Conservation (phyloP, 2,329 filamentous ascomycete genomes). For the Fusarium sp. region DNA sequence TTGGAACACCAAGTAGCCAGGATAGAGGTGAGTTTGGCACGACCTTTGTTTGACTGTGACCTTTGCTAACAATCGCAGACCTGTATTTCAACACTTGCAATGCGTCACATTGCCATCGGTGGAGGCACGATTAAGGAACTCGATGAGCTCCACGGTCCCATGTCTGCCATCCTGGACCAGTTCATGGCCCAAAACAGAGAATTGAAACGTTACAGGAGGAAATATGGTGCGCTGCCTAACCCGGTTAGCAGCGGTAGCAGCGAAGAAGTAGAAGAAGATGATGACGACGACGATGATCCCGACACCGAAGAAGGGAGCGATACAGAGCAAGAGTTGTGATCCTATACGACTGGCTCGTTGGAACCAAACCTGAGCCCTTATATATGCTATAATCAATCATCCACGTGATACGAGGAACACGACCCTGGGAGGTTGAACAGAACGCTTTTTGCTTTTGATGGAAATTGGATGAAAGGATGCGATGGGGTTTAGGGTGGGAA, state of each 20-base stretch:
- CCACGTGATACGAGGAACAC: conserved; percentile 31
- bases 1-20: conserved; percentile 95
- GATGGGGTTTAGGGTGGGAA: conserved; percentile 16
- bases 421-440: conserved; percentile 25
- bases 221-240: conserved; percentile 58
- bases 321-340: conserved; percentile 45
- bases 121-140: conserved; percentile 71
- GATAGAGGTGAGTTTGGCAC: conserved; percentile 91
- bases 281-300: conserved; percentile 39
- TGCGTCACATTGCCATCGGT: conserved; percentile 83
- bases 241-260: conserved; percentile 34
- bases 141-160: conserved; percentile 80
- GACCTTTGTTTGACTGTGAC: conserved; percentile 48
- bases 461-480: conserved; percentile 6
- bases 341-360: conserved; percentile 1
- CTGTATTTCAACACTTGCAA: conserved; percentile 79
- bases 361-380: conserved; percentile 16
- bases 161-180: conserved; percentile 74
- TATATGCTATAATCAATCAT: conserved; percentile 39
- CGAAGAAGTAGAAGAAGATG: conserved; percentile 35
- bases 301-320: conserved; percentile 43
- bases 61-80: conserved; percentile 64
- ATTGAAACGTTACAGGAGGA: conserved; percentile 69
- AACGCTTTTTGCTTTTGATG: conserved; percentile 18
- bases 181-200: conserved; percentile 72